These are phyloP conservation scores for Candida sakaeoensis DNA, from an alignment of 805 yeast genomes.

Conservation along the genomic window DNA sequence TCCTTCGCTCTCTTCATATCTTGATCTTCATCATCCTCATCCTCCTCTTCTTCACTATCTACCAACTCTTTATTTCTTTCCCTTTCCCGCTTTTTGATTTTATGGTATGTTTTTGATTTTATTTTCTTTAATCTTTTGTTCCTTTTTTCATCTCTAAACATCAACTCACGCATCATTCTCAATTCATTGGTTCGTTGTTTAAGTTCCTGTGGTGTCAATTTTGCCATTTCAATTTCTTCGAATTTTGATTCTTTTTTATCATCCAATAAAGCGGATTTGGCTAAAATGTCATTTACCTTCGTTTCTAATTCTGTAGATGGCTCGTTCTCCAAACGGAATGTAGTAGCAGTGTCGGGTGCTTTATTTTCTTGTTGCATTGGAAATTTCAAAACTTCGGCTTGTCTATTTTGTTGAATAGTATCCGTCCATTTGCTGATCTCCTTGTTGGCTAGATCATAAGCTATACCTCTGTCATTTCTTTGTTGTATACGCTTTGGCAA, in stretches of 20 bases:
- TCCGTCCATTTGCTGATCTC: conserved; percentile 90
- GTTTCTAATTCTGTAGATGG: conserved; percentile 62
- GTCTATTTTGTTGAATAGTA: conserved; percentile 69
- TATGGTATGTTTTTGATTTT: conserved; percentile 85
- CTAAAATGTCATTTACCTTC: conserved; percentile 57
- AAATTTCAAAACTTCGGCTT: conserved; percentile 80
- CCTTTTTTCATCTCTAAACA: conserved; percentile 92
- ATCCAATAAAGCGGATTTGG: conserved; percentile 63
- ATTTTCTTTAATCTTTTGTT: conserved; percentile 92
- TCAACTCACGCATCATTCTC: conserved; percentile 88
- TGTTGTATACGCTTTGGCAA: conserved; percentile 82
- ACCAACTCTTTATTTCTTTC: conserved; percentile 65
- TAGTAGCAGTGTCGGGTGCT: conserved; percentile 41
- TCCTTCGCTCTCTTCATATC: conserved; percentile 81
- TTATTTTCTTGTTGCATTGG: conserved; percentile 53
- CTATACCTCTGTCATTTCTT: conserved; percentile 82
- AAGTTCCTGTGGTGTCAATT: conserved; percentile 76
- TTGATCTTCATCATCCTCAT: conserved; percentile 52
- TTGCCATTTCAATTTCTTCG: conserved; percentile 81
- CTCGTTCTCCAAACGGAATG: conserved; percentile 44
- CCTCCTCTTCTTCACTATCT: conserved; percentile 43
- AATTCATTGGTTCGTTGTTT: conserved; percentile 73
- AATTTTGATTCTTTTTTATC: conserved; percentile 77
- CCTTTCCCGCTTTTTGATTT: conserved; percentile 81
- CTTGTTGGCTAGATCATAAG: conserved; percentile 82